phyloP scores from a whole-genome alignment of 805 yeast genomes.

The Sugiyamaella smithiae region DNA sequence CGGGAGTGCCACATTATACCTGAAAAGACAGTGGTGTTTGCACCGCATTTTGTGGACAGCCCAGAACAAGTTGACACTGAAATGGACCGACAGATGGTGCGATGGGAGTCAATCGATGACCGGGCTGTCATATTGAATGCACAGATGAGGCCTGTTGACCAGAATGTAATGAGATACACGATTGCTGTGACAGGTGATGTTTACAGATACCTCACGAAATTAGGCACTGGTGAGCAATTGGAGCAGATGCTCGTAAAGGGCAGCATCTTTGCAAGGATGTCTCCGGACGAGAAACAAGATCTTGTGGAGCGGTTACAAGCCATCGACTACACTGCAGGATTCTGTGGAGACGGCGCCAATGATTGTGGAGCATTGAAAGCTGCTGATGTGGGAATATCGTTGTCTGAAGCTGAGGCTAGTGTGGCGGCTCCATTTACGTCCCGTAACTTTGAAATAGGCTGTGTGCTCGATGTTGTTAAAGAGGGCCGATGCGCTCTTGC shows the following conservation, averaged over 20 bases:
- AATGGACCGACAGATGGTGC: slow-evolving; percentile 15
- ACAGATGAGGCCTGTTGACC: slow-evolving; percentile 48
- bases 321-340: slow-evolving; percentile 89
- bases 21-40: slow-evolving; percentile 47
- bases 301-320: slow-evolving; percentile 81
- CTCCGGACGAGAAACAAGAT: slow-evolving; percentile 98
- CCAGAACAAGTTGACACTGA: slow-evolving; percentile 11
- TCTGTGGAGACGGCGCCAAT: slow-evolving; percentile 99
- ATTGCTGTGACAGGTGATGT: slow-evolving; percentile 93
- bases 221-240: slow-evolving; percentile 42
- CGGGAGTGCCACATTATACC: slow-evolving; percentile 71
- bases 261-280: slow-evolving; percentile 91
- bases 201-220: slow-evolving; percentile 67
- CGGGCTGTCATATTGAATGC: slow-evolving; percentile 57
- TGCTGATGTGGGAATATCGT: slow-evolving; percentile 94
- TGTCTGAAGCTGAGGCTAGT: slow-evolving; percentile 97
- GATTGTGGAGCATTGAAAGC: slow-evolving; percentile 98
- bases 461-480: slow-evolving; percentile 84
- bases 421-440: slow-evolving; percentile 99
- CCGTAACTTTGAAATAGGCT: slow-evolving; percentile 81
- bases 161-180: slow-evolving; percentile 44
- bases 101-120: slow-evolving; percentile 44
- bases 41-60: slow-evolving; percentile 61
- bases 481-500: slow-evolving; percentile 96
- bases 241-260: slow-evolving; percentile 67